Conservation (phyloP, 495 filamentous ascomycete species). For the Platismatia glauca region DNA sequence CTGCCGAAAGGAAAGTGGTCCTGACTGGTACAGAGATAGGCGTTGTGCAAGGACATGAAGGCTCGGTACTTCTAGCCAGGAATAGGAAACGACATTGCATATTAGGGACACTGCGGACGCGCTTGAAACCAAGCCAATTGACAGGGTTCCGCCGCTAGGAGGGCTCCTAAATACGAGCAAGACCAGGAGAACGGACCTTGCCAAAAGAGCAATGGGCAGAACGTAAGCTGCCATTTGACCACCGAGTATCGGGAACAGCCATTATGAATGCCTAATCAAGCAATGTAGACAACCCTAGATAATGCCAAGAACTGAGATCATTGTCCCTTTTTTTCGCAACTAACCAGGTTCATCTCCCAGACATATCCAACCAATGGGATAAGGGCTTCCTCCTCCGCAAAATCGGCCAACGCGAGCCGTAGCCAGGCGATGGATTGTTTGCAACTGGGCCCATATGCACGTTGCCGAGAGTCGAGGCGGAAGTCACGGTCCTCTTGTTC, state of each 20-base stretch:
- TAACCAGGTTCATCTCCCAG: background rate
- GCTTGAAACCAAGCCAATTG: background rate
- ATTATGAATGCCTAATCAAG: background rate
- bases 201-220: background rate
- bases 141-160: background rate
- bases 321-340: background rate
- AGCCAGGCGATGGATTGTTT: background rate
- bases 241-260: background rate
- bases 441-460: background rate
- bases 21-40: background rate
- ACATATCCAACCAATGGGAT: background rate
- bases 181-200: background rate
- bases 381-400: background rate
- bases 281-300: no score
- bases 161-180: background rate
- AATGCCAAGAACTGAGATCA: background rate
- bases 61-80: background rate
- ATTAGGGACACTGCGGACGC: background rate
- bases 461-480: background rate
- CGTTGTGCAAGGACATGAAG: background rate
- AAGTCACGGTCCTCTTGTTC: background rate
- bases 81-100: background rate
- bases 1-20: background rate
- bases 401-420: background rate
- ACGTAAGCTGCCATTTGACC: no score